phyloP scores from a whole-genome alignment of 2,329 filamentous ascomycete genomes.

The Cladosporium sp. region DNA sequence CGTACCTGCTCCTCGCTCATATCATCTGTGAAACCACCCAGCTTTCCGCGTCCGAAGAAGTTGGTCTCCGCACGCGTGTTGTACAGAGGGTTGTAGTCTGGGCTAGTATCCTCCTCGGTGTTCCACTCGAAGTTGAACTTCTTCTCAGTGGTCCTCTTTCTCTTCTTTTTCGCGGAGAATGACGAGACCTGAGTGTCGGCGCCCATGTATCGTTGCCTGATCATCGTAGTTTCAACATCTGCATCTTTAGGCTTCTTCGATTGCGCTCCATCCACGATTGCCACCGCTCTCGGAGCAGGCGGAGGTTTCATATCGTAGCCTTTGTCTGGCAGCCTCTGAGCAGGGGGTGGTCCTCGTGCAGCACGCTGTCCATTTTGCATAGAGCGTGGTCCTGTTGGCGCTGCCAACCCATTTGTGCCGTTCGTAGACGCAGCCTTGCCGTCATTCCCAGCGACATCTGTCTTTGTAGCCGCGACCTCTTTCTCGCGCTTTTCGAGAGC shows the following conservation, averaged over 20 bases:
- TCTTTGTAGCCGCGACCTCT: slow-evolving; percentile 44
- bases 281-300: slow-evolving; percentile 46
- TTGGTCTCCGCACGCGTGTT: slow-evolving; percentile 64
- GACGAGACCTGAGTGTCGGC: slow-evolving; percentile 82
- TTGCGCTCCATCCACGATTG: slow-evolving; percentile 28
- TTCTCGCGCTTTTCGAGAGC: slow-evolving; percentile 76
- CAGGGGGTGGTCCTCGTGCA: slow-evolving; percentile 41
- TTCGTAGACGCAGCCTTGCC: slow-evolving; percentile 15
- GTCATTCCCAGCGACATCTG: neutral
- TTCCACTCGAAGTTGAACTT: slow-evolving; percentile 99
- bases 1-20: slow-evolving; percentile 51
- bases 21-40: slow-evolving; percentile 67
- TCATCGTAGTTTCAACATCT: slow-evolving; percentile 70
- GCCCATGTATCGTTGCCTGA: slow-evolving; percentile 85
- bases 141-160: slow-evolving; percentile 85
- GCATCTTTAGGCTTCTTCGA: slow-evolving; percentile 52
- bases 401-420: slow-evolving; percentile 28
- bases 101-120: slow-evolving; percentile 85
- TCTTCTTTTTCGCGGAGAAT: slow-evolving; percentile 95
- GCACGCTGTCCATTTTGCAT: slow-evolving; percentile 59
- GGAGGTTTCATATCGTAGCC: slow-evolving; percentile 54
- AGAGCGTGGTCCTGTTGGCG: slow-evolving; percentile 73
- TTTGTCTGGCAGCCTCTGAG: slow-evolving; percentile 40
- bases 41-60: slow-evolving; percentile 67
- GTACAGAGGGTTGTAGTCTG: slow-evolving; percentile 80